These are phyloP conservation scores for Fusarium annulatum DNA, from an alignment of 2,329 filamentous ascomycete genomes.

Conservation along the genomic window DNA sequence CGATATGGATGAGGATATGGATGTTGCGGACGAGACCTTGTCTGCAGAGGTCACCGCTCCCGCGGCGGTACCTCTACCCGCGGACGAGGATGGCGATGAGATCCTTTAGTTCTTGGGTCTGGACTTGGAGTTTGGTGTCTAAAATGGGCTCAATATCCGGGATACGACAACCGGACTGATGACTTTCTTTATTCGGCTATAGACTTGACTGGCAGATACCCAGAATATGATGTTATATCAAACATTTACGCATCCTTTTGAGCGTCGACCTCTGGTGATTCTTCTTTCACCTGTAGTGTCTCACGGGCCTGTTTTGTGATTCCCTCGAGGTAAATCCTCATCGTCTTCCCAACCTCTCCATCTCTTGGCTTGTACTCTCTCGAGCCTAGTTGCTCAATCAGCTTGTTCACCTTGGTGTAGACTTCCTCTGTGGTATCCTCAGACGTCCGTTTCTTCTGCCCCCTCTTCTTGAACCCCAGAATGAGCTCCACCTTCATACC, in stretches of 20 bases:
- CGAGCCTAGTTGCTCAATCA: constrained; percentile 50
- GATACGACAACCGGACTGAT: constrained; percentile 29
- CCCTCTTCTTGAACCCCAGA: constrained; percentile 71
- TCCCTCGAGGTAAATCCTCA: constrained; percentile 58
- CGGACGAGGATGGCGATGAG: constrained; percentile 49
- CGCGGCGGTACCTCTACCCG: constrained; percentile 16
- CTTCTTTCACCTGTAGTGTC: neutral
- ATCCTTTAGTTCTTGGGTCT: constrained; percentile 44
- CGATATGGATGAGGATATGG: constrained; percentile 53
- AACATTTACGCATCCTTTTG: constrained; percentile 2
- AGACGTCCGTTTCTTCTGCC: constrained; percentile 67
- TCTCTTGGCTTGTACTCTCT: constrained; percentile 59
- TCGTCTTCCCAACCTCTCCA: constrained; percentile 57
- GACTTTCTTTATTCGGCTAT: constrained; percentile 30
- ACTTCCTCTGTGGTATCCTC: constrained; percentile 70
- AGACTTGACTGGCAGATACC: constrained; percentile 39
- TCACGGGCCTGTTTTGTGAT: constrained; percentile 26
- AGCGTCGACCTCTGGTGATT: neutral
- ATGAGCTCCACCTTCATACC: constrained; percentile 81
- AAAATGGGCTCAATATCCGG: constrained; percentile 39
- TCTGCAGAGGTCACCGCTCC: neutral
- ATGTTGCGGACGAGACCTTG: constrained; percentile 27
- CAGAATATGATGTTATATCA: constrained; percentile 33
- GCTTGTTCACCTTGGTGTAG: constrained; percentile 56
- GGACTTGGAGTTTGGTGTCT: constrained; percentile 44